A percentile compares a stretch with the other conserved stretches of the same genome.
Evolutionary conservation across 805 yeast species (phyloP).

Genomic region (Teunomyces stri): DNA sequence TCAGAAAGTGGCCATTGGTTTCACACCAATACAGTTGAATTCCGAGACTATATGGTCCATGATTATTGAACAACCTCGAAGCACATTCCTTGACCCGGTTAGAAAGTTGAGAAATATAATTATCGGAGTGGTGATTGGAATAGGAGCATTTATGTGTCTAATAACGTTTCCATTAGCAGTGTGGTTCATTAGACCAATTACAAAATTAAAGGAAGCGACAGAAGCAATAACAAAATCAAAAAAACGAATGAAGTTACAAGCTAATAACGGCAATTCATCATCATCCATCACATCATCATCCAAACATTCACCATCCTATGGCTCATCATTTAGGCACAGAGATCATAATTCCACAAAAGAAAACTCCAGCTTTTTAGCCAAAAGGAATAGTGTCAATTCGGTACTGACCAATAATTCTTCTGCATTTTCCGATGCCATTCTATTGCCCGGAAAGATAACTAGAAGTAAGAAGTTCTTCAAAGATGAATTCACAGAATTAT

Average conservation of each 20-base stretch:
- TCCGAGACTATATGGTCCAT: constrained; percentile 62
- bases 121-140: constrained; percentile 74
- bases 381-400: constrained; percentile 27
- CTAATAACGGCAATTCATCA: not conserved
- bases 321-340: not conserved
- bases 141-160: constrained; percentile 69
- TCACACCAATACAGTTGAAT: constrained; percentile 26
- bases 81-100: constrained; percentile 62
- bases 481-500: constrained; percentile 85
- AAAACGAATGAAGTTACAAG: constrained; percentile 12
- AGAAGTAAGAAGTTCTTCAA: constrained; percentile 49
- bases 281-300: not conserved
- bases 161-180: constrained; percentile 83
- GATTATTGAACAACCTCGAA: constrained; percentile 60
- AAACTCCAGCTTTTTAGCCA: not conserved
- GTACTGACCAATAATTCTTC: constrained; percentile 37
- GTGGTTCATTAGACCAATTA: constrained; percentile 80
- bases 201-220: constrained; percentile 76
- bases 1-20: constrained; percentile 34
- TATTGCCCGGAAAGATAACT: constrained; percentile 37
- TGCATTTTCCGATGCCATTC: constrained; percentile 36
- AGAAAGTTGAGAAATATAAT: constrained; percentile 62
- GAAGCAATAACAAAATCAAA: constrained; percentile 58
- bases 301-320: not conserved
- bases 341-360: not conserved